phyloP scores from a whole-genome alignment of 768 basidiomycete species.

The Dendrothele bispora region DNA sequence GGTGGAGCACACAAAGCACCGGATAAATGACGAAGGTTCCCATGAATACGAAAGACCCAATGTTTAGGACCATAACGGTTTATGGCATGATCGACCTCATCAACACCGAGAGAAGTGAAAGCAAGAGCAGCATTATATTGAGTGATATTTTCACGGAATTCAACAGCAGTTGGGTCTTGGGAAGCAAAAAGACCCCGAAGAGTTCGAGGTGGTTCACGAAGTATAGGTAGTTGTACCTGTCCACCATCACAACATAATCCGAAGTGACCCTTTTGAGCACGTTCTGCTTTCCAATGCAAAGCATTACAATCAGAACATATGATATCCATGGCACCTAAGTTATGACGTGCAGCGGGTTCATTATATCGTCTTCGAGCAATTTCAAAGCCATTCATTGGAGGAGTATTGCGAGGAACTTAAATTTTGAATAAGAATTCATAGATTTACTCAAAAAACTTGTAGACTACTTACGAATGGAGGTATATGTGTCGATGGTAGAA shows the following conservation, averaged over 20 bases:
- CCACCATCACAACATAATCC: conserved; percentile 28
- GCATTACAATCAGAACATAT: conserved; percentile 12
- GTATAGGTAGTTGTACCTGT: conserved; percentile 15
- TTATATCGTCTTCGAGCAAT: conserved; percentile 10
- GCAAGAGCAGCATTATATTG: conserved; percentile 36
- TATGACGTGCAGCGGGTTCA: conserved; percentile 11
- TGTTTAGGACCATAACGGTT: conserved; percentile 23
- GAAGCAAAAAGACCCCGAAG: conserved; percentile 8
- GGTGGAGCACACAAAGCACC: conserved; percentile 18
- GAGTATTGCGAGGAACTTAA: too few relatives aligned
- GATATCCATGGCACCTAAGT: conserved; percentile 18
- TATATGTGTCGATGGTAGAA: too few relatives aligned
- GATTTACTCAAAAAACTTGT: too few relatives aligned
- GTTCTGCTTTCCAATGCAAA: conserved; percentile 17
- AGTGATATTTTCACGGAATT: conserved; percentile 31
- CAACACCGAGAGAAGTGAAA: conserved; percentile 32
- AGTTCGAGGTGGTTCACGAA: conserved; percentile 11
- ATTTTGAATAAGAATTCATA: too few relatives aligned
- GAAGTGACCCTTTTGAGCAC: conserved; percentile 13
- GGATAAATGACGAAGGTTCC: conserved; percentile 26
- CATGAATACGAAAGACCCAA: conserved; percentile 25
- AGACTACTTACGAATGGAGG: too few relatives aligned
- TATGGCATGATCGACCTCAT: conserved; percentile 18
- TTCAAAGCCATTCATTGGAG: too few relatives aligned
- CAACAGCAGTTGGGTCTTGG: conserved; percentile 10